Evolutionary conservation across 106 monocot genomes (phyloP), one percentile per base, ranked within the genome.

Genomic region (Alisma plantagoaquatica): DNA sequence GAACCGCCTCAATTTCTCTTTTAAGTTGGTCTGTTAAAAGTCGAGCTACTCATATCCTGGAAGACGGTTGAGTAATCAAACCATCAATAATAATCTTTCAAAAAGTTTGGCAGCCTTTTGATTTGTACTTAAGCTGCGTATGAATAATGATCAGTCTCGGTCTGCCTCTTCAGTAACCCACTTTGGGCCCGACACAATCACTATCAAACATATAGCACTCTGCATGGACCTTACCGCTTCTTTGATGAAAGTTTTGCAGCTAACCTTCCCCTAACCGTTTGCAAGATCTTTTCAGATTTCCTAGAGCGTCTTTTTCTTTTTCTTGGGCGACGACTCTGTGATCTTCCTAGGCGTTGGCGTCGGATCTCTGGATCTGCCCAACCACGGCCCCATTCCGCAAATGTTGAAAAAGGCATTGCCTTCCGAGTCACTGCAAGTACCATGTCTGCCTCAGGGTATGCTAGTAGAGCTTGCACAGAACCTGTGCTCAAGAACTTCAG

Each of bases 361-460:
- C 96, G 66, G 14, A 81, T 81, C 41, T 81, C 89, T 45, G 96
- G 96, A 41, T 96, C 84, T 30, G 96, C 96, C 96, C 89, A 98
- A 35, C 94, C 94, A 59, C 70, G 72, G 14, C 84, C 80, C 94
- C 84, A 96, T 44, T 82, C 76, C 6, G 96, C 72, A 58, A 82
- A 98, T 1, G 45, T 65, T 21, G 96, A 84, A 56, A 63, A 69
- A 2, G 81, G 76, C 33, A 38, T 81, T 1, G 51, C 10, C 4
- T 53, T 61, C 23, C 38, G n/a, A n/a, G n/a, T 23, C 23, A 46
- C 14, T 33, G 70, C 46, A 1, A 85, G 50, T 27, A 92, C 12
- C 96, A 98, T 98, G 59, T 81, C 96, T 17, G 84, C 96, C 58
- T 84, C 73, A 17, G 89, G 96, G 49, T 76, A 78, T 19, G 31